These are phyloP conservation scores for Apiospora koreana DNA, from an alignment of 2,329 filamentous ascomycete genomes.

Conservation along the genomic window DNA sequence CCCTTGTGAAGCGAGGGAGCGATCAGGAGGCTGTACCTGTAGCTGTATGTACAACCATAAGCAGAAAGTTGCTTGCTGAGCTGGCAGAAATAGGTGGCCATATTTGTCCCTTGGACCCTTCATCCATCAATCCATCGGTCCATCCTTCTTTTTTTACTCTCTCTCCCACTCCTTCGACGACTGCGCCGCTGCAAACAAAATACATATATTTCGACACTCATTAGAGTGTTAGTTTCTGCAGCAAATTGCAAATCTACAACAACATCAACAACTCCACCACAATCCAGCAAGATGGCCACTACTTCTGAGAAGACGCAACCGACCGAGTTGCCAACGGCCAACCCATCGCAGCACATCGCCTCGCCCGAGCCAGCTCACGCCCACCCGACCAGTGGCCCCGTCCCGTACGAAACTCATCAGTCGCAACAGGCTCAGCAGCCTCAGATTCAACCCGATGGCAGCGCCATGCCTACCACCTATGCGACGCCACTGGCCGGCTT, in stretches of 20 bases:
- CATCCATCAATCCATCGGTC: not conserved
- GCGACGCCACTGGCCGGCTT: slow-evolving; percentile 9
- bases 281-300: not conserved
- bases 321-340: not conserved
- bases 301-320: not conserved
- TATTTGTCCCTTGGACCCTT: not conserved
- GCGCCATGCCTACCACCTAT: not conserved
- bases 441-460: not conserved
- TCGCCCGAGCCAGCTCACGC: not conserved
- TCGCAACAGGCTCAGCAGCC: not conserved
- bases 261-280: not conserved
- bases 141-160: not conserved
- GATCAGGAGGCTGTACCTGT: slow-evolving; percentile 1
- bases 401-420: not conserved
- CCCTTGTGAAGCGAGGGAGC: not conserved
- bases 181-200: not conserved
- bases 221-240: too few relatives aligned
- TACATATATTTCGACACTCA: not conserved
- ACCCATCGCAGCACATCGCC: not conserved
- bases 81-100: not conserved
- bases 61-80: not conserved
- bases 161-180: not conserved
- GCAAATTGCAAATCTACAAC: not conserved
- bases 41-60: not conserved
- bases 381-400: not conserved